Evolutionary conservation across 768 basidiomycete species (phyloP).

Genomic region (Strobilomyces echinocephalus): DNA sequence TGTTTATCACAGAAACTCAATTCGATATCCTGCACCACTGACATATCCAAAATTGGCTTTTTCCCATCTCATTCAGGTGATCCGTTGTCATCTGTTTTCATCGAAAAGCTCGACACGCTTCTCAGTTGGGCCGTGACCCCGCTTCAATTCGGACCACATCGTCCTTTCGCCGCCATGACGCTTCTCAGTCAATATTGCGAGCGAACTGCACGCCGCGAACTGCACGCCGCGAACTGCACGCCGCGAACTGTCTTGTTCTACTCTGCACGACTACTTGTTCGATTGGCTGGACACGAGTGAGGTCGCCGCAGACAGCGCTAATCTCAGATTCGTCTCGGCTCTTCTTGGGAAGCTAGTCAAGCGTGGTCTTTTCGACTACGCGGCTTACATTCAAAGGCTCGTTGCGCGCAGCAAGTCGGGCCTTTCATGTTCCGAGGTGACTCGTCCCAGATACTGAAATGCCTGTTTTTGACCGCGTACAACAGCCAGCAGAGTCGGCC

Average conservation of each 20-base stretch:
- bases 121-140: slow-evolving; percentile 80
- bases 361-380: slow-evolving; percentile 67
- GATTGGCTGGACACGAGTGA: slow-evolving; percentile 74
- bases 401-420: slow-evolving; percentile 73
- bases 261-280: slow-evolving; percentile 73
- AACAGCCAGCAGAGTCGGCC: slow-evolving; percentile 9
- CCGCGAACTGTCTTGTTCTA: slow-evolving; percentile 51
- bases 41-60: slow-evolving; percentile 53
- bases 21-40: slow-evolving; percentile 63
- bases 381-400: slow-evolving; percentile 72
- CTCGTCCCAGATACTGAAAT: slow-evolving; percentile 3
- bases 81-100: slow-evolving; percentile 41
- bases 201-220: too few species aligned
- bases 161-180: slow-evolving; percentile 69
- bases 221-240: too few species aligned
- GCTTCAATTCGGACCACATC: slow-evolving; percentile 77
- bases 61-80: slow-evolving; percentile 44
- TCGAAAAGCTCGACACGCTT: slow-evolving; percentile 67
- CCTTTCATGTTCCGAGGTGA: slow-evolving; percentile 50
- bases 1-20: slow-evolving; percentile 57
- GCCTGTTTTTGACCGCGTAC: background rate
- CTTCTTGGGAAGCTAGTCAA: slow-evolving; percentile 71
- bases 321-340: slow-evolving; percentile 56
- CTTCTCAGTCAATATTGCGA: slow-evolving; percentile 62
- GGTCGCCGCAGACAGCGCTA: slow-evolving; percentile 51